phyloP scores from a whole-genome alignment of 164 flowering plant species.

The Euptelea pleiosperma region DNA sequence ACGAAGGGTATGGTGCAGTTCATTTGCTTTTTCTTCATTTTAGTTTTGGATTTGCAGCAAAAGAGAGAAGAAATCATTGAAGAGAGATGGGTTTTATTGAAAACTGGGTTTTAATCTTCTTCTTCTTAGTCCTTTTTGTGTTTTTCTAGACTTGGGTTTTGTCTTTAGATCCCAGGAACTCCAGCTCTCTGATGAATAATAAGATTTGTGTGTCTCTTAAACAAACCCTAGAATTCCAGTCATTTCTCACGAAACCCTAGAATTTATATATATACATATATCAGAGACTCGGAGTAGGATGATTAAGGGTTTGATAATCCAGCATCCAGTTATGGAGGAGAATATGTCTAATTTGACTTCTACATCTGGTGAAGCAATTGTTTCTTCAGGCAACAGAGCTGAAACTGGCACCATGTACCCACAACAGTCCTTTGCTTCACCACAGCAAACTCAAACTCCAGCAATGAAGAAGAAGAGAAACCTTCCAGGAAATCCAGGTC shows the following conservation, averaged over 20 bases:
- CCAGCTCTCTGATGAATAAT: conserved; percentile 3
- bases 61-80: conserved; percentile 9
- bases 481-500: conserved; percentile 87
- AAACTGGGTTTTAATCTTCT: conserved; percentile 7
- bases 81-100: conserved; percentile 14
- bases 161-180: conserved; percentile 25
- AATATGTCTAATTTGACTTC: conserved; percentile 84
- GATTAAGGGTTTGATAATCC: conserved; percentile 41
- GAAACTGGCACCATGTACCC: conserved; percentile 26
- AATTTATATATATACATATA: not conserved
- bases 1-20: conserved; percentile 16
- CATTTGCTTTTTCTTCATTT: not conserved
- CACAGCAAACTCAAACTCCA: conserved; percentile 24
- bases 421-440: conserved; percentile 33
- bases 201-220: conserved; percentile 19
- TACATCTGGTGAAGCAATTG: conserved; percentile 68
- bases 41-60: conserved; percentile 10
- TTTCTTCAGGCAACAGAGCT: conserved; percentile 48
- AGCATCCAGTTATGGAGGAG: conserved; percentile 40
- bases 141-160: conserved; percentile 15
- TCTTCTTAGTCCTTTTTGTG: conserved; percentile 4
- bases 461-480: conserved; percentile 65
- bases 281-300: conserved; percentile 21
- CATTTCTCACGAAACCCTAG: conserved; percentile 10
- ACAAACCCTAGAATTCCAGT: conserved; percentile 14